Conservation (phyloP, 1,284 basidiomycete species). For the Athelia psychrophila region DNA sequence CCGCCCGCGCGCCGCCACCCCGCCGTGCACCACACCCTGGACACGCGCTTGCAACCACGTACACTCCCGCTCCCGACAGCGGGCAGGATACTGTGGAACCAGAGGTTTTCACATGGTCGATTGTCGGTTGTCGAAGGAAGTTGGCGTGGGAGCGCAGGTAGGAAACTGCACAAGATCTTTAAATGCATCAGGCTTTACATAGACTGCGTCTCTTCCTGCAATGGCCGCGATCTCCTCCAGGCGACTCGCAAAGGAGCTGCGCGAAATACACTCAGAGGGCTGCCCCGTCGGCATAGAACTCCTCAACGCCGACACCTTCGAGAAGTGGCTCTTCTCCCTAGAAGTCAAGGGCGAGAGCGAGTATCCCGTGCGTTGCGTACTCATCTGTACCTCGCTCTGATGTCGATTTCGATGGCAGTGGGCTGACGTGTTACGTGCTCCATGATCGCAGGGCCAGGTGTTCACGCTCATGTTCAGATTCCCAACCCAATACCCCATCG, state of each 20-base stretch:
- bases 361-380: constrained; percentile 57
- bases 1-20: too few species aligned
- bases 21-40: too few species aligned
- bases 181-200: too few species aligned
- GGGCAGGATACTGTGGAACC: too few species aligned
- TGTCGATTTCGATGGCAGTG: neutral
- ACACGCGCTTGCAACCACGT: too few species aligned
- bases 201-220: too few species aligned
- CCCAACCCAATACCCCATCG: constrained; percentile 74
- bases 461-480: constrained; percentile 79
- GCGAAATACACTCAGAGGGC: constrained; percentile 66
- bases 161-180: too few species aligned
- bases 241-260: constrained; percentile 70
- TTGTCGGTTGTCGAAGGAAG: too few species aligned
- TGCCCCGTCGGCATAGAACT: constrained; percentile 74
- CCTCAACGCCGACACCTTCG: constrained; percentile 68
- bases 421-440: too few species aligned
- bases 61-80: too few species aligned
- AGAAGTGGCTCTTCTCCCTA: constrained; percentile 70
- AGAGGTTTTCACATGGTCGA: too few species aligned
- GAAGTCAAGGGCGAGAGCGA: constrained; percentile 78
- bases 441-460: constrained; percentile 55
- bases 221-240: constrained; percentile 67
- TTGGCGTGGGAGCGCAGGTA: too few species aligned
- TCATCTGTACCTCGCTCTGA: neutral